Evolutionary conservation across 768 basidiomycete species (phyloP), one percentile per base, ranked within the genome.

Genomic region (Mrakia gelida): DNA sequence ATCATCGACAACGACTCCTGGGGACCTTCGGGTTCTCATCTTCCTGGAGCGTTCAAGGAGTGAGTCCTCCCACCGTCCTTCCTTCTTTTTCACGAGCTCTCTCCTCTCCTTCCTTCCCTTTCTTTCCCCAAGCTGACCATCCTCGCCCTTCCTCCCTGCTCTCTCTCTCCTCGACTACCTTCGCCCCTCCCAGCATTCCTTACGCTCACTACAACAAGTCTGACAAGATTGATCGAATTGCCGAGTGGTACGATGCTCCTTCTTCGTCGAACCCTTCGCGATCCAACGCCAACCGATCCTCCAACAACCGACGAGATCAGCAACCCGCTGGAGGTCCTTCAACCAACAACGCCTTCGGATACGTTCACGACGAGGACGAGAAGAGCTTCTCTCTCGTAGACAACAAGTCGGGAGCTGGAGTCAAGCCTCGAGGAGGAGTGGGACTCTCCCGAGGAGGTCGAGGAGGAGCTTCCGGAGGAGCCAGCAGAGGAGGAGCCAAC

Each of bases 161-260:
- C 32, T 52, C n/a, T 0, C 32, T 7, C 56, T 71, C 21, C 73
- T 16, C 43, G 10, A 32, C 16, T 52, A 8, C 26, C 11, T 34
- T 13, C 18, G n/a, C 34, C 13, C 45, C 49, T 65, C 23, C 41
- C 49, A 86, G 86, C 82, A 97, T 98, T 79, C 97, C 97, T 67
- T 99, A 98, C 83, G 95, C 96, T 0, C 95, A 95, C 7, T 98
- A 93, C 88, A 94, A 94, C 86, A 99, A 99, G 89, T 91, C 93
- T 54, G 97, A 99, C 88, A 98, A 98, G 85, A 91, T 99, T 76
- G 94, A 94, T 74, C 91, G 96, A 74, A 92, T 99, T 83, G 96
- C 96, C 70, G 96, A 99, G 87, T 99, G 96, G 95, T 93, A 94
- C 85, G 92, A 94, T 34, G 78, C 78, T 59, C 78, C 78, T 15